Evolutionary conservation across 2,329 filamentous ascomycete species (phyloP).

Genomic region (Bipolaris sorokiniana): DNA sequence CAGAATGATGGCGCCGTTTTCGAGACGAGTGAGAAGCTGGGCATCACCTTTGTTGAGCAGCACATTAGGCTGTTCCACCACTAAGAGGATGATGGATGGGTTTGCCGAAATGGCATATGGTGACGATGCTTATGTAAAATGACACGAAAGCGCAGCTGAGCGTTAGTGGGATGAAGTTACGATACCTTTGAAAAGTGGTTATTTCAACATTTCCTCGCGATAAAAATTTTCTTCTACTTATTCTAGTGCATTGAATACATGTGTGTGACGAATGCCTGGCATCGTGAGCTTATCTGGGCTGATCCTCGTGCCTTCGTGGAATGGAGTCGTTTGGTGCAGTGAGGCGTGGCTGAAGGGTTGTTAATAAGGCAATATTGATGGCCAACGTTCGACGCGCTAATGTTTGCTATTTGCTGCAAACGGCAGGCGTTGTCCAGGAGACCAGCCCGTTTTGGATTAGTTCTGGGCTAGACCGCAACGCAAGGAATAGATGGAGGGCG

Average conservation of each 20-base stretch:
- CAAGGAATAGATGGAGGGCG: constrained; percentile 23
- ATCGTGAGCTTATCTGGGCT: too few relatives aligned
- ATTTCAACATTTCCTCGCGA: constrained; percentile 9
- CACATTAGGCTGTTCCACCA: constrained; percentile 94
- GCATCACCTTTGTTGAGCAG: constrained; percentile 95
- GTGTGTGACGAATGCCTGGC: neutral
- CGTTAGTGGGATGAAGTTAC: constrained; percentile 1
- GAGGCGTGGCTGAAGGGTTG: neutral
- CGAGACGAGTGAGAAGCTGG: constrained; percentile 87
- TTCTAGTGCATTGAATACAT: neutral
- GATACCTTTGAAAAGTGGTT: constrained; percentile 16
- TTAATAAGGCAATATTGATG: neutral
- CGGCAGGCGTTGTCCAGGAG: constrained; percentile 17
- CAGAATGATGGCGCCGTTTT: constrained; percentile 84
- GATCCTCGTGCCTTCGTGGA: neutral
- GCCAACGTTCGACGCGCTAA: constrained; percentile 12
- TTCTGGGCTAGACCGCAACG: constrained; percentile 12
- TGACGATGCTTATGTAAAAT: constrained; percentile 11
- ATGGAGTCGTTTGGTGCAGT: neutral
- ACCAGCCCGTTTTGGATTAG: constrained; percentile 4
- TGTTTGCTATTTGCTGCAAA: constrained; percentile 25
- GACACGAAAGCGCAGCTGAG: neutral
- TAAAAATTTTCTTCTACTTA: neutral
- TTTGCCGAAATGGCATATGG: neutral
- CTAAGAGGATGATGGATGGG: constrained; percentile 54